phyloP scores from a whole-genome alignment of 2,329 filamentous ascomycete species.

The Albifimbria verrucaria region DNA sequence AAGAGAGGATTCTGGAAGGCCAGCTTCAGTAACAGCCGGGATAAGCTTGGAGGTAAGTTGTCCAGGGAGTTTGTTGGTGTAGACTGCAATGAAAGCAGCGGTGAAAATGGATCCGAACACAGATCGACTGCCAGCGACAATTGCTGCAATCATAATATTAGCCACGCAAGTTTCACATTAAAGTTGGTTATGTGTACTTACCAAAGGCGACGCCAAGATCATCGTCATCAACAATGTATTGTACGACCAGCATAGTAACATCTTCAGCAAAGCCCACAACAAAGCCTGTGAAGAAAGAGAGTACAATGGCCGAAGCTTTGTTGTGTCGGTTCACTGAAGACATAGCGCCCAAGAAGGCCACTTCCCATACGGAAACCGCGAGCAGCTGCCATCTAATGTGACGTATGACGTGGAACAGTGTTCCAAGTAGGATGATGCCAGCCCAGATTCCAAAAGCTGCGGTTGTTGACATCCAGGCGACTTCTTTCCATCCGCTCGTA shows the following conservation, averaged over 20 bases:
- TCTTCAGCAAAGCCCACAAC: conserved; percentile 13
- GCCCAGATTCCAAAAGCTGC: conserved; percentile 24
- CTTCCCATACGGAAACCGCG: conserved; percentile 10
- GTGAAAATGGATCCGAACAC: conserved; percentile 12
- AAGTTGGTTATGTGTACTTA: conserved; percentile 2
- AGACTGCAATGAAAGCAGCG: conserved; percentile 10
- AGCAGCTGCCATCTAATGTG: conserved; percentile 13
- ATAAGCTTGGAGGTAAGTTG: conserved; percentile 9
- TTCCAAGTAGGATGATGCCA: conserved; percentile 23
- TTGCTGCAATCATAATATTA: conserved; percentile 5
- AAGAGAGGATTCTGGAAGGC: conserved; percentile 8
- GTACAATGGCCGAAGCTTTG: conserved; percentile 10
- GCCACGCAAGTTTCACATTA: background rate
- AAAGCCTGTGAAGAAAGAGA: conserved; percentile 15
- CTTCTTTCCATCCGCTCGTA: conserved; percentile 17
- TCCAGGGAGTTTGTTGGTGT: conserved; percentile 13
- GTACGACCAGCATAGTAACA: conserved; percentile 17
- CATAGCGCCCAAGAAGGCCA: conserved; percentile 14
- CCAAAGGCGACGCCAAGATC: conserved; percentile 14
- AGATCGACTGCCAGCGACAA: conserved; percentile 10
- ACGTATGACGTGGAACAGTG: conserved; percentile 20
- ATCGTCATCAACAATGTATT: conserved; percentile 13
- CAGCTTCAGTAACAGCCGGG: conserved; percentile 11
- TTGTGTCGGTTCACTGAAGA: conserved; percentile 10
- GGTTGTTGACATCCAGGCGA: conserved; percentile 24